Percentiles rank a stretch among this genome's conserved stretches.
phyloP scores from a whole-genome alignment of 2,329 filamentous ascomycete species.

The Penicillium sp. region DNA sequence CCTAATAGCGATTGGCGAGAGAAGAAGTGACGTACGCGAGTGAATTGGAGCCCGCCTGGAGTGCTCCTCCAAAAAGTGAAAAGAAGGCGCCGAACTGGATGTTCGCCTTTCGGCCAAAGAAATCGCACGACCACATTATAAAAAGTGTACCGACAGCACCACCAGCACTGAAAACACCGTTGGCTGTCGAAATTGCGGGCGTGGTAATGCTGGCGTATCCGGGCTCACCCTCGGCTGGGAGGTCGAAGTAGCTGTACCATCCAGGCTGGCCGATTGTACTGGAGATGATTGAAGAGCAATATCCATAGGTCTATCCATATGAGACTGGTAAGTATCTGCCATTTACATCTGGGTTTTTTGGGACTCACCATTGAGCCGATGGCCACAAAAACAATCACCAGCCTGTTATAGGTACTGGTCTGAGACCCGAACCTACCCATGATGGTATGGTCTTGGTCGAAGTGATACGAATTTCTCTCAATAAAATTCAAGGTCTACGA shows the following conservation, averaged over 20 bases:
- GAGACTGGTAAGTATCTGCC: background rate
- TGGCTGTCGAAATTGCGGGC: constrained; percentile 50
- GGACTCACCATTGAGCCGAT: constrained; percentile 42
- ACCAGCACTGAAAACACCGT: constrained; percentile 51
- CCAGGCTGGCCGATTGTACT: constrained; percentile 55
- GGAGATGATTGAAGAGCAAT: constrained; percentile 52
- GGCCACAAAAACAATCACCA: constrained; percentile 42
- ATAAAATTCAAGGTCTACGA: background rate
- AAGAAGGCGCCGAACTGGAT: constrained; percentile 50
- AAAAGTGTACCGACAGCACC: constrained; percentile 50
- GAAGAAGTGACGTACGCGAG: constrained; percentile 37
- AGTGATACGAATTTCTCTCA: background rate
- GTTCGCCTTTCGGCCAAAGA: constrained; percentile 46
- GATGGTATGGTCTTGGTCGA: constrained; percentile 5
- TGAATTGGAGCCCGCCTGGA: constrained; percentile 49
- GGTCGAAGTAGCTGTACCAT: constrained; percentile 52
- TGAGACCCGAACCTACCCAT: constrained; percentile 37
- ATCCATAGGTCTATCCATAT: constrained; percentile 49
- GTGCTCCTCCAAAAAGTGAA: constrained; percentile 48
- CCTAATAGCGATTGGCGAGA: background rate
- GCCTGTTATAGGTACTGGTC: constrained; percentile 40
- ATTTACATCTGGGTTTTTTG: background rate
- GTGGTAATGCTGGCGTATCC: constrained; percentile 51
- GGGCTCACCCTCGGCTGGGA: constrained; percentile 44
- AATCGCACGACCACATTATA: constrained; percentile 52